Base-by-base conservation (phyloP, 768 basidiomycete species). In the Pisolithus marmoratus region DNA sequence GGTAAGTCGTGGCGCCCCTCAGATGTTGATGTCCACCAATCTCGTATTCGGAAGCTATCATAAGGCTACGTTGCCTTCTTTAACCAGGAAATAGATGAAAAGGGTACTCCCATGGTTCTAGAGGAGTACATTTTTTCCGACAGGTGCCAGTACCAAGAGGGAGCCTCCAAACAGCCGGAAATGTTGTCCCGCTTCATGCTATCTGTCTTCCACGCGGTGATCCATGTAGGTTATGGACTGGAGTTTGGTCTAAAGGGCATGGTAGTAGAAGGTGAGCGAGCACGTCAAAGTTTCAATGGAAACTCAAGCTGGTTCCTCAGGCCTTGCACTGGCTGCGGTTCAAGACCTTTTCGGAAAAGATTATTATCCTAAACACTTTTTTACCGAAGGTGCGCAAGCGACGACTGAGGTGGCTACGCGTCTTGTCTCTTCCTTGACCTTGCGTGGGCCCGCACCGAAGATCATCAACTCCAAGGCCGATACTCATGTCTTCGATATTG, bases 171-270 rank as follows among this genome's bases (percentile, higher is more conserved):
- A 2, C 73, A 77, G 23, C 81, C 79, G 0, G 67, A 74, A 51
- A 81, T 87, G 79, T 62, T 86, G 7, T 70, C 66, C 48, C 77
- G 82, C 17, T 71, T 81, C 50, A 26, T 54, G n/a, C 65, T 72
- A 0, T 80, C 76, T 0, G 56, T 87, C 22, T 5, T 86, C 2
- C 87, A 88, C 55, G 75, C 85, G 0, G 40, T 85, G 50, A 86
- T 87, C 42, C 82, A 86, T 58, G 57, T 69, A 8, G 84, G 82
- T 3, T 76, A 80, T 56, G 85, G 84, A 0, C 53, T 72, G 3
- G 87, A 87, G 63, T 86, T 87, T 52, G 75, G 75, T 8, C 46
- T 87, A 36, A 78, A 75, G 14, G 86, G 84, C 1, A 71, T 84
- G 61, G 59, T 82, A 1, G 77, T 76, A 3, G 85, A 87, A 73